Conservation (phyloP, 805 yeast genomes). For the Myxozyma neglecta region DNA sequence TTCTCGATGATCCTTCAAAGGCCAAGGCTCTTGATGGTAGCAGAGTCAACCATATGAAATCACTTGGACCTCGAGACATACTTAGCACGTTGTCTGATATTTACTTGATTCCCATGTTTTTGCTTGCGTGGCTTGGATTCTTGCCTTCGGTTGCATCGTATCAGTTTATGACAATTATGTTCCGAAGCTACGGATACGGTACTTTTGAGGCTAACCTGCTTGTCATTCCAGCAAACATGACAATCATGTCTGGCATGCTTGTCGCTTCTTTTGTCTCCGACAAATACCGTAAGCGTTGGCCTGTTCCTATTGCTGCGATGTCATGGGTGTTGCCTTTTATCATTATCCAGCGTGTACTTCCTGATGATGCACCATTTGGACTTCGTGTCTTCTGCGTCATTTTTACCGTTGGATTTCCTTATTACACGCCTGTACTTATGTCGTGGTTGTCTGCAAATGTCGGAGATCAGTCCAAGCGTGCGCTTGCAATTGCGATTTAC, state of each 20-base stretch:
- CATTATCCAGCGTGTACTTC: conserved; percentile 18
- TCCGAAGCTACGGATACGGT: conserved; percentile 52
- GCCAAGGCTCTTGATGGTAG: conserved; percentile 51
- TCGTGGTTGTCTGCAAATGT: conserved; percentile 63
- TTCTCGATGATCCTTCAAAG: conserved; percentile 63
- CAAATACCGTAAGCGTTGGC: conserved; percentile 26
- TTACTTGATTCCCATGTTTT: conserved; percentile 55
- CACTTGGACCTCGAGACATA: conserved; percentile 47
- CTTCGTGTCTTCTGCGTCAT: conserved; percentile 28
- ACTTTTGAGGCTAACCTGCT: conserved; percentile 54
- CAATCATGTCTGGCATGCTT: conserved; percentile 36
- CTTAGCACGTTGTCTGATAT: conserved; percentile 49
- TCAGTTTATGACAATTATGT: conserved; percentile 51
- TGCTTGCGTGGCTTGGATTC: conserved; percentile 49
- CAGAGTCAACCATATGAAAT: conserved; percentile 49
- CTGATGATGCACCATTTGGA: conserved; percentile 18
- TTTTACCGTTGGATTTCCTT: conserved; percentile 28
- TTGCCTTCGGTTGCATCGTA: conserved; percentile 44
- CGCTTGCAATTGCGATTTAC: conserved; percentile 63
- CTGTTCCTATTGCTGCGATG: conserved; percentile 25
- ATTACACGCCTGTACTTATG: conserved; percentile 48
- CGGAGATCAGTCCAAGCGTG: conserved; percentile 58
- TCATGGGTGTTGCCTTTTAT: conserved; percentile 26
- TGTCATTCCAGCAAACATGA: conserved; percentile 50
- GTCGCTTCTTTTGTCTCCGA: conserved; percentile 30